Evolutionary conservation across 225 moss, liverwort and hornwort genomes (phyloP), one percentile per base, ranked within the genome.

Genomic region (Pseudisothecium myosuroides): DNA sequence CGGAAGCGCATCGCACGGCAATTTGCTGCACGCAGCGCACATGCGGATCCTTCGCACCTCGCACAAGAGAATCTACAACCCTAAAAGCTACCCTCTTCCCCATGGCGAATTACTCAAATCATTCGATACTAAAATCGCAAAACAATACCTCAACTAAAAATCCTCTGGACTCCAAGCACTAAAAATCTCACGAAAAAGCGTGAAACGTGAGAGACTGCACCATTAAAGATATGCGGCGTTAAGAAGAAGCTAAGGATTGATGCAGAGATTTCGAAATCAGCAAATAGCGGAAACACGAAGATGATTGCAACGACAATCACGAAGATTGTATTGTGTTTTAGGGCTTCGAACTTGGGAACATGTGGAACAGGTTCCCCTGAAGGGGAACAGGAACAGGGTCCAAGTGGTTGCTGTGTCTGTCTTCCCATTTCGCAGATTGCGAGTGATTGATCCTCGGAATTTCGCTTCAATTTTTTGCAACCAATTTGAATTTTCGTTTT

Each of bases 1-100:
- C 92, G 58, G 94, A 94, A 77, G 94, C 93, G 81, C 87, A 93
- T 81, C 92, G 84, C 87, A 91, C 83, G 86, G 65, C 78, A 73
- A 87, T 69, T 76, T 83, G 87, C 85, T 80, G 85, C 89, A 79
- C 28, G 74, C 84, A 73, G 75, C 82, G 87, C 83, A 69, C 87
- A 90, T 73, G 90, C 67, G 62, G 69, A 41, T 74, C 81, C 55
- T 56, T 84, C 49, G 68, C 81, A 69, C 89, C 86, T 77, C 81
- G 73, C 80, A 80, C 72, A 34, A 77, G 67, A 65, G 55, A 71
- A 80, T n/a, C 89, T 9, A 83, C 28, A 39, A 90, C 88, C 60
- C 90, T 87, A 43, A 83, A 41, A 56, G 64, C 74, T 43, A 91
- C 49, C 75, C 90, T 85, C 56, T 76, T 90, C 85, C 88, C 91